Base-by-base conservation (phyloP, 2,329 filamentous ascomycete species). In the Colletotrichum sp. region DNA sequence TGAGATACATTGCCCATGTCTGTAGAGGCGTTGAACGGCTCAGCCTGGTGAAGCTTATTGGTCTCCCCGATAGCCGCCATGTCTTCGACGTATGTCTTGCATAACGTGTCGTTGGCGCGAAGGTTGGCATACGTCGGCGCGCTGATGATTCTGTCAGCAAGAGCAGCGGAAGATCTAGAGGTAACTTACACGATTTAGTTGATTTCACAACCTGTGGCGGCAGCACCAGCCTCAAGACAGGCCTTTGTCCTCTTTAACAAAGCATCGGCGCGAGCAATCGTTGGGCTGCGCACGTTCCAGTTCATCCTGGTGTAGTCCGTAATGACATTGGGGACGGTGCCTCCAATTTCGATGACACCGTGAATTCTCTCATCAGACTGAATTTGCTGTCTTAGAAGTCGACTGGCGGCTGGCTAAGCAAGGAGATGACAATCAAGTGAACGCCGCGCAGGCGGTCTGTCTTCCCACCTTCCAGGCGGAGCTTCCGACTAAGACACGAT, bases 1-100 rank as follows among this genome's bases (percentile, higher is more conserved):
- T 89, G 87, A 13, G 85, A 86, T 12, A 90, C 87, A 69, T 90
- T 90, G 28, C 88, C 88, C 88, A 89, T 88, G 79, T 89, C 88
- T 0, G 88, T 89, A 1, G 88, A 88, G 16, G 81, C 82, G 15
- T 79, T 79, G 72, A 87, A 79, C 2, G 85, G 80, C 66, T 85
- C 84, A 0, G 86, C 82, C 38, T 84, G 81, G 21, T 77, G 76
- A 18, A 79, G 64, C n/a, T 85, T 75, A 18, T 87, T 80, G 12
- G 83, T 84, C 48, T 83, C 82, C 13, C 83, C 85, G 3, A 85
- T 79, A 1, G 76, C 71, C 4, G 80, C 81, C 88, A 90, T 90
- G 58, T 87, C 85, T 6, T 84, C 78, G 16, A 83, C 82, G 70
- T 88, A 90, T 3, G 80, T 78, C 64, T 83, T 82, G 78, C 88